Evolutionary conservation across 805 yeast genomes (phyloP).

Genomic region (Candida tammaniensis): DNA sequence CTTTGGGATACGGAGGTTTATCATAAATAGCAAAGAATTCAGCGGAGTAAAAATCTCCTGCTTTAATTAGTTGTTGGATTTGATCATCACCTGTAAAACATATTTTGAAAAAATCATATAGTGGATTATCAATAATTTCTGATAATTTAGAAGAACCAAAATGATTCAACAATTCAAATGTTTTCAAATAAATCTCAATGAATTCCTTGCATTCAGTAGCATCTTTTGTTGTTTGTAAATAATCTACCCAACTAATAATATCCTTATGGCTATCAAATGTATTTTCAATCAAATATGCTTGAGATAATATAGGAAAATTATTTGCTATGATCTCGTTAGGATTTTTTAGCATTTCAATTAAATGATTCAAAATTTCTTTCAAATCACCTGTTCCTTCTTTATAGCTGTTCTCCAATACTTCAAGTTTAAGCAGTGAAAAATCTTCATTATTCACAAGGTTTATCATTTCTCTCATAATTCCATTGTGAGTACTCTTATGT

Average conservation of each 20-base stretch:
- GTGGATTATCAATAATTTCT: conserved; percentile 3
- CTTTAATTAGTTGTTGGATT: conserved; percentile 15
- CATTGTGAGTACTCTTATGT: conserved; percentile 25
- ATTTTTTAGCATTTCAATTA: conserved; percentile 18
- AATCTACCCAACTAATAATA: conserved; percentile 34
- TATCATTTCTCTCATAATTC: conserved; percentile 29
- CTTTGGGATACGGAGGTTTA: conserved; percentile 20
- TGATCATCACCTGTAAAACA: conserved; percentile 9
- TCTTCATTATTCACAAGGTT: conserved; percentile 18
- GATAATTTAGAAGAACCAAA: conserved; percentile 1
- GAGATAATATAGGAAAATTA: conserved; percentile 24
- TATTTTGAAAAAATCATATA: conserved; percentile 8
- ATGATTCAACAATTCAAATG: conserved; percentile 26
- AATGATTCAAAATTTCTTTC: conserved; percentile 26
- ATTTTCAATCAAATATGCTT: conserved; percentile 30
- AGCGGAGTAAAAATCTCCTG: conserved; percentile 32
- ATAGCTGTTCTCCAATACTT: conserved; percentile 31
- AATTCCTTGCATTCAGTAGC: conserved; percentile 28
- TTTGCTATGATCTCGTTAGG: conserved; percentile 17
- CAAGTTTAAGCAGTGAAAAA: conserved; percentile 30
- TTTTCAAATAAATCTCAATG: conserved; percentile 27
- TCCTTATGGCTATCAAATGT: conserved; percentile 19
- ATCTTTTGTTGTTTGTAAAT: conserved; percentile 22
- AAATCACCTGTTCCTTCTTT: conserved; percentile 16
- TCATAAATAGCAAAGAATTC: conserved; percentile 27